Evolutionary conservation across 495 filamentous ascomycete species (phyloP), one percentile per base, ranked within the genome.

Genomic region (Podospora pseudocomata): DNA sequence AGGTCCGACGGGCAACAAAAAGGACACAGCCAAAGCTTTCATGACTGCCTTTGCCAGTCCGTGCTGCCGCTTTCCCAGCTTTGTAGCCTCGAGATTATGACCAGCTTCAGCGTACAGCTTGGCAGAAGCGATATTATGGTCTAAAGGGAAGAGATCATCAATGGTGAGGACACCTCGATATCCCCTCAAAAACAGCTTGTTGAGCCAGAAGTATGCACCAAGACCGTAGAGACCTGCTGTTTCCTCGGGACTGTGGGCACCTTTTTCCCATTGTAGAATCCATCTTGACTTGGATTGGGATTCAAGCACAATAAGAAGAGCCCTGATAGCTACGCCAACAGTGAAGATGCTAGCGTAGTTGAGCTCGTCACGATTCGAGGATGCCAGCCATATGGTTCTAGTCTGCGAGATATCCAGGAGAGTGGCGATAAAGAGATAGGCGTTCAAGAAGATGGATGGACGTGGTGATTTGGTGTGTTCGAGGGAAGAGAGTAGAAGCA

Each of bases 401-500:
- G 79, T 74, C 58, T 81, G 83, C 0, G 84, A 81, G 39, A 80
- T 73, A 71, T 90, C 88, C 20, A 91, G 83, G 11, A 90, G 73
- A n/a, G 87, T 61, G 0, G 86, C 86, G 67, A 87, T 69, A 58
- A 88, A 79, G 0, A 92, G 79, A 72, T 89, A 92, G 7, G 80
- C 66, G 63, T 86, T 84, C 49, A 92, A 76, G 11, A 91, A 67
- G 39, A 84, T 77, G 0, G 90, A 91, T 0, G 89, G 88, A 59
- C 83, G 80, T 28, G 75, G 66, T 23, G 83, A 83, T 19, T 81
- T 79, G 30, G 78, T 74, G 72, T 91, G 89, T 67, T 91, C 87
- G 16, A 83, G 66, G 66, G 81, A 83, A 0, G 86, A 89, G 18
- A 90, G 80, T 6, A 79, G 49, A 32, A 79, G 3, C 67, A 72